phyloP scores from a whole-genome alignment of 257 asterid genomes.

The Solanum pimpinellifolium region DNA sequence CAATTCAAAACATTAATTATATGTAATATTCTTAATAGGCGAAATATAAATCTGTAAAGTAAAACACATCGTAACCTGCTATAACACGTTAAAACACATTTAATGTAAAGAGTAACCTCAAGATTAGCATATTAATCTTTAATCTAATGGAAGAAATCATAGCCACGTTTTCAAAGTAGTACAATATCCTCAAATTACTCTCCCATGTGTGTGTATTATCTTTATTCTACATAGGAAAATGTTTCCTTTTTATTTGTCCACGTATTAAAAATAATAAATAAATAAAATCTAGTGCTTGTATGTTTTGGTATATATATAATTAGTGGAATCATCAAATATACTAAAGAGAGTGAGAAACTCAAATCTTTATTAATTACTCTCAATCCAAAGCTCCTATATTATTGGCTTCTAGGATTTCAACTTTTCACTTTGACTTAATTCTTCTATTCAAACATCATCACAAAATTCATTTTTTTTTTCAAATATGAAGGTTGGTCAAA shows the following conservation, averaged over 20 bases:
- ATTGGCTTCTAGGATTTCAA: slow-evolving; percentile 42
- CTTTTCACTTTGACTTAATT: background rate
- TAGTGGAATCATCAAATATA: background rate
- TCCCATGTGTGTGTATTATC: background rate
- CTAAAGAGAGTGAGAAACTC: background rate
- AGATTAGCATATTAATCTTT: slow-evolving; percentile 11
- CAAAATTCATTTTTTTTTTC: background rate
- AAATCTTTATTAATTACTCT: slow-evolving; percentile 11
- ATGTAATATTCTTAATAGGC: background rate
- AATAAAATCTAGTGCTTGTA: background rate
- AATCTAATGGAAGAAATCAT: slow-evolving; percentile 24
- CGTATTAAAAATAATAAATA: background rate
- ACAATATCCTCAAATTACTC: slow-evolving; percentile 4
- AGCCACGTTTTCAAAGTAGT: slow-evolving; percentile 32
- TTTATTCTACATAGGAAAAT: background rate
- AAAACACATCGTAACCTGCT: fast-evolving
- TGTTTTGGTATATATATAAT: background rate
- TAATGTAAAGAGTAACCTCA: background rate
- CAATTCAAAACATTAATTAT: background rate
- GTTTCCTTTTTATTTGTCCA: background rate
- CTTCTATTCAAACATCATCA: background rate
- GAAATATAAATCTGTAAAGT: background rate
- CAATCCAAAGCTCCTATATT: slow-evolving; percentile 38
- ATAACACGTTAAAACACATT: background rate
- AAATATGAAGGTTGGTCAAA: slow-evolving; percentile 39